Evolutionary conservation across 192 early-diverging fungal genomes (phyloP).

Genomic region (Coemansia sp.): DNA sequence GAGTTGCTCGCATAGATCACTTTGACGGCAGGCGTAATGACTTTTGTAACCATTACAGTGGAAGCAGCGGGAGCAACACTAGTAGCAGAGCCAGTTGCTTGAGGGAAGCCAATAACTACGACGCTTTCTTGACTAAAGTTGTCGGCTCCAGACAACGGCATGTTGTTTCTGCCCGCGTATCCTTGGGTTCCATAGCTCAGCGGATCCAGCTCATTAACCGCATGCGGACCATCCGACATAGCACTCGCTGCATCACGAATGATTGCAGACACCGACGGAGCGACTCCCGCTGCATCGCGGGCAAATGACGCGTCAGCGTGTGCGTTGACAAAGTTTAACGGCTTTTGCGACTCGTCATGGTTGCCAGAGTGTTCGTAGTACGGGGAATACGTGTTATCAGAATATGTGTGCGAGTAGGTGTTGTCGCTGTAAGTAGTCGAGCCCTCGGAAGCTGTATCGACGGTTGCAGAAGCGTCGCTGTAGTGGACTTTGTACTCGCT

Average conservation of each 20-base stretch:
- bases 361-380: slow-evolving; percentile 5
- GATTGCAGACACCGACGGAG: slow-evolving; percentile 11
- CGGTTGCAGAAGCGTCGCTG: slow-evolving; percentile 25
- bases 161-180: slow-evolving; percentile 25
- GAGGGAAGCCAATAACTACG: slow-evolving; percentile 37
- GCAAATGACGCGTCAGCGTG: slow-evolving; percentile 35
- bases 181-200: slow-evolving; percentile 48
- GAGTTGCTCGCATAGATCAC: slow-evolving; percentile 27
- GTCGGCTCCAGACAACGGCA: slow-evolving; percentile 20
- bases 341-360: slow-evolving; percentile 18
- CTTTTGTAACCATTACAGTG: slow-evolving; percentile 45
- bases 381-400: slow-evolving; percentile 9
- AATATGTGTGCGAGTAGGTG: slow-evolving; percentile 16
- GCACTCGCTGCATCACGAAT: slow-evolving; percentile 27
- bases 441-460: slow-evolving; percentile 22
- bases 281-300: slow-evolving; percentile 32
- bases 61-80: slow-evolving; percentile 22
- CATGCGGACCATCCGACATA: slow-evolving; percentile 12
- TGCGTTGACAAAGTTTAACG: slow-evolving; percentile 44
- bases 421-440: slow-evolving; percentile 16
- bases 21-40: slow-evolving; percentile 44
- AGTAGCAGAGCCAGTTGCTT: slow-evolving; percentile 10
- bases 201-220: slow-evolving; percentile 50
- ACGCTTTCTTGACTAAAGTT: slow-evolving; percentile 32
- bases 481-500: slow-evolving; percentile 26